Base-by-base conservation (phyloP, 2,329 filamentous ascomycete genomes). In the Apiospora malaysiana region DNA sequence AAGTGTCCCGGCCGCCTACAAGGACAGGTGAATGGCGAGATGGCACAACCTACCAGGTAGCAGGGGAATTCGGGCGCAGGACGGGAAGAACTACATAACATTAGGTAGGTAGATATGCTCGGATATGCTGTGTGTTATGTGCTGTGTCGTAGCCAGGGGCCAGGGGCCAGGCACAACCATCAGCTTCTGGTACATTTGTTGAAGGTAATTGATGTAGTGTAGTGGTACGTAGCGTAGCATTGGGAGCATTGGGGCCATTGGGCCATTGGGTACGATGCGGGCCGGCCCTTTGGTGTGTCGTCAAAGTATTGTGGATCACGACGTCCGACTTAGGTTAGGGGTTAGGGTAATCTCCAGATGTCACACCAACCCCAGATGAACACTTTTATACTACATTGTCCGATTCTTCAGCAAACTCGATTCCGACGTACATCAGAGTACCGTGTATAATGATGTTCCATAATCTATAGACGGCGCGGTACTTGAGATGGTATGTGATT, bases 61-160 rank as follows among this genome's bases (percentile, higher is more conserved):
- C 16, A 59, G 51, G 27, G 49, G n/a, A 18, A 51, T 16, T 23
- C 49, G 25, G 49, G 21, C 27, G 56, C 56, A 63, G 56, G 51
- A 37, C 51, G 27, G 27, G 51, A 59, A 4, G 25, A 23, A 27
- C 49, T 8, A 27, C n/a, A 27, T 51, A 23, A 27, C n/a, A n/a
- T n/a, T n/a, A n/a, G n/a, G n/a, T n/a, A n/a, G n/a, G n/a, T n/a
- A 56, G 49, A 56, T 56, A 56, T 56, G 47, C 42, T 45, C 42
- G 42, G 49, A 25, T 56, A 56, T 56, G 47, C 14, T 12, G 23
- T 51, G 10, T 51, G 23, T 9, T 32, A 27, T 37, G n/a, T 63
- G 56, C 32, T 40, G 21, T n/a, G 27, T 59, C 16, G 51, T 16
- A 37, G 16, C 27, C 27, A 27, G 27, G 16, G 1, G 32, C 32